A percentile compares a stretch with the other conserved stretches of the same genome.
These are phyloP conservation scores for Penicillium ochrochloron DNA, from an alignment of 495 filamentous ascomycete genomes.

Conservation along the genomic window DNA sequence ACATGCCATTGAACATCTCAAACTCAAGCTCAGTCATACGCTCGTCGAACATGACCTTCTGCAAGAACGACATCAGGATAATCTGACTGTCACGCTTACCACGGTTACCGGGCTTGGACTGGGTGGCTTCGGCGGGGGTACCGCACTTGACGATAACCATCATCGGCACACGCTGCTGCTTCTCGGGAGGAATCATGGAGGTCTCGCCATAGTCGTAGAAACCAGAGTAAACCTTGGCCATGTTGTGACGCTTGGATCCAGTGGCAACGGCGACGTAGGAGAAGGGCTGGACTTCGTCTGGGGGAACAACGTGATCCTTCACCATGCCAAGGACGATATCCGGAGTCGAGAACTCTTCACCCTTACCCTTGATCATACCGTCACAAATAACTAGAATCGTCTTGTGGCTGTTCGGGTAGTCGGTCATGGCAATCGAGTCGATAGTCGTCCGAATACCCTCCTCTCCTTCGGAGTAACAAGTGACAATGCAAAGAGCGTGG, in stretches of 20 bases:
- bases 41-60: conserved; percentile 99
- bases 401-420: conserved; percentile 99
- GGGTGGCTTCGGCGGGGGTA: conserved; percentile 80
- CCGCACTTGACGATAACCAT: conserved; percentile 96
- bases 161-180: conserved; percentile 99
- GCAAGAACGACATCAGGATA: conserved; percentile 98
- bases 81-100: conserved; percentile 99
- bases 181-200: conserved; percentile 77
- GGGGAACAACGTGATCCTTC: conserved; percentile 81
- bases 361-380: conserved; percentile 95
- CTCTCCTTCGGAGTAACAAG: conserved; percentile 96
- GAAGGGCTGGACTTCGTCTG: conserved; percentile 81
- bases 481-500: conserved; percentile 92
- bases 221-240: conserved; percentile 97
- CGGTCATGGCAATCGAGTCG: conserved; percentile 95
- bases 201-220: conserved; percentile 95
- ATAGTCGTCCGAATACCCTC: conserved; percentile 91
- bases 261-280: conserved; percentile 97
- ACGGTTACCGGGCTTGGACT: conserved; percentile 90
- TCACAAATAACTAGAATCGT: conserved; percentile 95
- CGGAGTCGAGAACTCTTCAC: conserved; percentile 84
- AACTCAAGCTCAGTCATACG: conserved; percentile 99
- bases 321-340: conserved; percentile 93
- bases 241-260: conserved; percentile 97
- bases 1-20: conserved; percentile 99